Evolutionary conservation across 441 rosid genomes (phyloP).

Genomic region (Melastoma candidum): DNA sequence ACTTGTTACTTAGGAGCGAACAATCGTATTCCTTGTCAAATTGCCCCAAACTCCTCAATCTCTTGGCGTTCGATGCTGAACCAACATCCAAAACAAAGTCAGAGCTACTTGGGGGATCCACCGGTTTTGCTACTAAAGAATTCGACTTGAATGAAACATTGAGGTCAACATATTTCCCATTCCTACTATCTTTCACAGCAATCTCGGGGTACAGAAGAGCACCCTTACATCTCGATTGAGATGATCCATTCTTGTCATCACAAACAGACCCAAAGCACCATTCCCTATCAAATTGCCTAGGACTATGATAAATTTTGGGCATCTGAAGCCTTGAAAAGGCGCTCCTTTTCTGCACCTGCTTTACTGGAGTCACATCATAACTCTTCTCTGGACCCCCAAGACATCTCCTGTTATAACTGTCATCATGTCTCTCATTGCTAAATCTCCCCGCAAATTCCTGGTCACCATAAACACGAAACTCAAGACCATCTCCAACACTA

Average conservation of each 20-base stretch:
- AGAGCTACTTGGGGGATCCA: neutral
- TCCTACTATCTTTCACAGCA: conserved; percentile 35
- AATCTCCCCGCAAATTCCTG: conserved; percentile 20
- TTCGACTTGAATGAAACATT: conserved; percentile 84
- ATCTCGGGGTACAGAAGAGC: conserved; percentile 24
- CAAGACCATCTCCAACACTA: too few relatives aligned
- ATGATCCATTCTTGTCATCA: neutral
- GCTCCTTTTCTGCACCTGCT: conserved; percentile 70
- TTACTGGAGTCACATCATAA: conserved; percentile 33
- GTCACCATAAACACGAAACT: too few relatives aligned
- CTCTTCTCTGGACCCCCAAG: conserved; percentile 40
- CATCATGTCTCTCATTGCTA: neutral
- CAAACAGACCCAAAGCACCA: conserved; percentile 13
- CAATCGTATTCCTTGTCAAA: too few relatives aligned
- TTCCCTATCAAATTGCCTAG: conserved; percentile 38
- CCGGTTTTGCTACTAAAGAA: conserved; percentile 44
- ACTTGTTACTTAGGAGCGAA: too few relatives aligned
- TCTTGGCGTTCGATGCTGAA: too few relatives aligned
- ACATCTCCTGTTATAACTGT: conserved; percentile 29
- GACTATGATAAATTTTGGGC: conserved; percentile 38
- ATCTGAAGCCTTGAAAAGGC: conserved; percentile 73
- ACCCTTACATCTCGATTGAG: conserved; percentile 31
- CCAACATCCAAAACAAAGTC: too few relatives aligned
- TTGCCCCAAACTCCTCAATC: too few relatives aligned
- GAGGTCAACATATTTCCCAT: conserved; percentile 55